These are phyloP conservation scores for Trichoderma sp. DNA, from an alignment of 2,329 filamentous ascomycete species.

Conservation along the genomic window DNA sequence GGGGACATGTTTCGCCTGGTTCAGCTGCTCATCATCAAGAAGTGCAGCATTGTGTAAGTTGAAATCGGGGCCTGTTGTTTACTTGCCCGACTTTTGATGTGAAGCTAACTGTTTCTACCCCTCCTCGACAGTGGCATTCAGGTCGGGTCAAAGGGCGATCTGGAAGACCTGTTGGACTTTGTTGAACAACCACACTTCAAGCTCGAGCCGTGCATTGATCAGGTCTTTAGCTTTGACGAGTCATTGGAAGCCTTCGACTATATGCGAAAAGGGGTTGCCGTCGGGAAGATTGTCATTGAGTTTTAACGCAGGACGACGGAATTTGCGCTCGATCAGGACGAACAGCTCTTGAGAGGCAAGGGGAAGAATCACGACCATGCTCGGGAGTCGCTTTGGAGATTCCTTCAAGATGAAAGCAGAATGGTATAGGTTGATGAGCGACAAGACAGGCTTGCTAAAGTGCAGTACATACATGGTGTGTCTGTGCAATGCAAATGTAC, in stretches of 20 bases:
- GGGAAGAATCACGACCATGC: not conserved
- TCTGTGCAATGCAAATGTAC: not conserved
- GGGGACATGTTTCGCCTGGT: conserved; percentile 9
- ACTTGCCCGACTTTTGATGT: too few species aligned
- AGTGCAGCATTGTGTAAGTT: conserved; percentile 22
- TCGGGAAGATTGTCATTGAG: conserved; percentile 23
- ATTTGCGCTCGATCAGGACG: too few species aligned
- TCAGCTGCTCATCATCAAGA: conserved; percentile 13
- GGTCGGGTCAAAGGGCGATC: conserved; percentile 17
- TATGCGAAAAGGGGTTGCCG: not conserved
- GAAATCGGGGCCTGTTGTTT: not conserved
- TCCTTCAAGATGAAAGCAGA: not conserved
- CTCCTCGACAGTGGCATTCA: not conserved
- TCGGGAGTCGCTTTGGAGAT: too few species aligned
- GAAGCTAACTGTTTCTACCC: not conserved
- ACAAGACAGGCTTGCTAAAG: conserved; percentile 14
- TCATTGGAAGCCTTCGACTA: conserved; percentile 11
- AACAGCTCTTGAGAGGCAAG: not conserved
- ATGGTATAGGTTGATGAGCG: not conserved
- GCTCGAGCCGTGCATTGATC: conserved; percentile 18
- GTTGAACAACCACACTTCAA: not conserved
- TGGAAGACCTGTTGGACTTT: conserved; percentile 17
- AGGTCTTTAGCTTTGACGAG: conserved; percentile 17
- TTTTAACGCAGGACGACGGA: not conserved
- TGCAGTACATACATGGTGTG: conserved; percentile 19